A percentile compares a stretch with the other conserved stretches of the same genome.
Conservation (phyloP, 345 rosid species). For the Camelina hispida region DNA sequence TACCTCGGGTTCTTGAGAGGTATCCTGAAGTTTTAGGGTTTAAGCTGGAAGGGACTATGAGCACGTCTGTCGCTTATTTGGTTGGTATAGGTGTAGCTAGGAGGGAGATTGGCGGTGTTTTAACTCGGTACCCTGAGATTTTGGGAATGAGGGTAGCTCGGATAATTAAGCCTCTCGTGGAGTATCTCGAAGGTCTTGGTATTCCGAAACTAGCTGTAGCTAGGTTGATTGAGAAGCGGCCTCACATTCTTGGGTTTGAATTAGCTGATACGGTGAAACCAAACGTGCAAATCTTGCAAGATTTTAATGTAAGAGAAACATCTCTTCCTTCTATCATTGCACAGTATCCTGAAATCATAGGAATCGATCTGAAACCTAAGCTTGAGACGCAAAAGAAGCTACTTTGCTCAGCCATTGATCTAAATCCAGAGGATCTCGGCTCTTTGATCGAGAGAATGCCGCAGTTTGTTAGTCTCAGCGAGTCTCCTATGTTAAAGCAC, state of each 20-base stretch:
- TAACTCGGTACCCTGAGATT: constrained; percentile 83
- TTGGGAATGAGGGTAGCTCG: constrained; percentile 92
- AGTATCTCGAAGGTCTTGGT: constrained; percentile 76
- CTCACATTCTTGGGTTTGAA: constrained; percentile 80
- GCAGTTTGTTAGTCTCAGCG: constrained; percentile 70
- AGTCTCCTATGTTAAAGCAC: constrained; percentile 63
- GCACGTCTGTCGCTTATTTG: constrained; percentile 91
- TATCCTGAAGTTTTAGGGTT: constrained; percentile 91
- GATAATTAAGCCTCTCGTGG: constrained; percentile 84
- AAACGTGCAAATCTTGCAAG: constrained; percentile 65
- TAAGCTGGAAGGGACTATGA: constrained; percentile 97
- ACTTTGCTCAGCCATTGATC: constrained; percentile 59
- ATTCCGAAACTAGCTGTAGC: constrained; percentile 84
- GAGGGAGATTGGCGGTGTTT: constrained; percentile 81
- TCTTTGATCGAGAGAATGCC: constrained; percentile 85
- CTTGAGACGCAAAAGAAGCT: constrained; percentile 61
- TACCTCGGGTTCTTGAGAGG: constrained; percentile 87
- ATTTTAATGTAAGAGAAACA: constrained; percentile 61
- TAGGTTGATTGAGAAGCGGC: constrained; percentile 82
- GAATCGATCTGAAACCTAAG: constrained; percentile 68
- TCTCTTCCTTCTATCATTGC: constrained; percentile 77
- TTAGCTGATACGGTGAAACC: constrained; percentile 65
- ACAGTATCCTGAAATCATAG: constrained; percentile 88
- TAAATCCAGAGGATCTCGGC: constrained; percentile 65
- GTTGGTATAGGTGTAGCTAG: constrained; percentile 89